Base-by-base conservation (phyloP, 2,329 filamentous ascomycete genomes). In the Trichoderma polysporum region DNA sequence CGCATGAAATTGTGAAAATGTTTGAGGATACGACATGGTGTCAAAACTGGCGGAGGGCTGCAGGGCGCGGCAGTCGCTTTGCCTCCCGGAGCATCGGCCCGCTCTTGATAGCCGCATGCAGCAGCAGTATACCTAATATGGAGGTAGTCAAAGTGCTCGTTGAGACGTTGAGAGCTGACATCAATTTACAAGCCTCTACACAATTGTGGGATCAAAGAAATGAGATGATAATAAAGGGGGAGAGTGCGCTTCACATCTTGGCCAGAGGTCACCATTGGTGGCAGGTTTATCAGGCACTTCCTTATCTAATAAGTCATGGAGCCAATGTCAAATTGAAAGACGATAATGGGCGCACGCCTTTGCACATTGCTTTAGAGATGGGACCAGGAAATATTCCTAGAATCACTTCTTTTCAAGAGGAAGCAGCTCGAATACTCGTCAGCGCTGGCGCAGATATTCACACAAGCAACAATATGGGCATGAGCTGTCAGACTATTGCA, bases 61-160 rank as follows among this genome's bases (percentile, higher is more conserved):
- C 13, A 31, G 25, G 27, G 47, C 6, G 13, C 2, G n/a, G 47
- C 2, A 2, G 5, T 31, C 49, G 19, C 27, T 52, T 4, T 52
- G 39, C 10, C 10, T 67, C 70, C 0, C 71, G 68, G 4, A 58
- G 37, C 22, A 54, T 65, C 9, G n/a, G 19, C 12, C 72, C 73
- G 0, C 71, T 75, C 9, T 66, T 78, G 0, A 45, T 74, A 7
- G 62, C 69, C 2, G 77, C 77, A 31, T 74, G 76, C 52, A 29
- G 54, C 12, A 69, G 74, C 33, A 62, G 72, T 3, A 63, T 76
- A 9, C 78, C 78, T 8, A 79, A 79, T 49, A 74, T 80, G 66
- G 72, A 74, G 5, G 72, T 79, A 2, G 69, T 79, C 1, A 73
- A 74, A 13, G 50, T 78, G 4, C 67, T 81, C 3, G 74, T 81